A percentile compares a stretch with the other conserved stretches of the same genome.
phyloP scores from a whole-genome alignment of 257 asterid genomes.

The Solanum rostratum region DNA sequence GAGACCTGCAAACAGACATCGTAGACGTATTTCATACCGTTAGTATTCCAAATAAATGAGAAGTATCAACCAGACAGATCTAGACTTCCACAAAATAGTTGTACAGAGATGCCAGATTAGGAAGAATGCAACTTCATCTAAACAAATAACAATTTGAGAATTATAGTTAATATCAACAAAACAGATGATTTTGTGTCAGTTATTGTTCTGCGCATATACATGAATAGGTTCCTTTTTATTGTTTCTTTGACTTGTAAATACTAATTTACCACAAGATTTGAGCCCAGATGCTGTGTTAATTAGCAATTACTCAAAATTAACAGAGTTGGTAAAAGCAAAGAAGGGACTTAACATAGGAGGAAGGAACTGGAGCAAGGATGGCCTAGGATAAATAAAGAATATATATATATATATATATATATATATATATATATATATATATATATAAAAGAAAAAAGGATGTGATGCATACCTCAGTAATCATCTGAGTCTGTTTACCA shows the following conservation, averaged over 20 bases:
- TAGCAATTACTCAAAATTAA: not conserved
- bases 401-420: no score
- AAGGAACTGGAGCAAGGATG: not conserved
- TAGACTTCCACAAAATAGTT: not conserved
- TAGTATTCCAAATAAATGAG: not conserved
- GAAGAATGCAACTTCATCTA: not conserved
- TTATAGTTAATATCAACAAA: not conserved
- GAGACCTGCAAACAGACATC: slow-evolving; percentile 53
- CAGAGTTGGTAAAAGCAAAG: not conserved
- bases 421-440: no score
- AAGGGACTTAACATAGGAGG: not conserved
- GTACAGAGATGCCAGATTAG: not conserved
- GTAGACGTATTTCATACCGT: not conserved
- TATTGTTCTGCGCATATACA: not conserved
- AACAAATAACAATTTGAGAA: not conserved
- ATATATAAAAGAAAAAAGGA: not conserved
- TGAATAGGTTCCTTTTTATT: not conserved
- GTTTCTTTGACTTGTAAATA: not conserved
- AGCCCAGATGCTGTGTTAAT: not conserved
- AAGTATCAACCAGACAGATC: not conserved
- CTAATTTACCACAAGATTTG: not conserved
- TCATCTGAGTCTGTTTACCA: slow-evolving; percentile 67
- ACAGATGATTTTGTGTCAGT: not conserved
- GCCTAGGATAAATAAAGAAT: not conserved
- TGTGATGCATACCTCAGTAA: slow-evolving; percentile 47